Evolutionary conservation across 2,329 filamentous ascomycete genomes (phyloP), one percentile per base, ranked within the genome.

Genomic region (Fusarium humuli): DNA sequence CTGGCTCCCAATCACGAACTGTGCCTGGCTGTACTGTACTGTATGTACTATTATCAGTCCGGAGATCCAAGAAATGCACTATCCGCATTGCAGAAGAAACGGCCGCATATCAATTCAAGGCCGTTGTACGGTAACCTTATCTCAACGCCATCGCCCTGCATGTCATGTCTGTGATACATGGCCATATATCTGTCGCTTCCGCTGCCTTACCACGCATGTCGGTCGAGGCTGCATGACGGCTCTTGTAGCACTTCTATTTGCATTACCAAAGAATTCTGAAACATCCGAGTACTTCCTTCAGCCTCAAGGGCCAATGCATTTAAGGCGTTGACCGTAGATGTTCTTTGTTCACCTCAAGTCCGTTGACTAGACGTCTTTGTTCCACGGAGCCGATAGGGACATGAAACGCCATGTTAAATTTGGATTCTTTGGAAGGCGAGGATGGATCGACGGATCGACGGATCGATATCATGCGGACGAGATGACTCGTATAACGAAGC

Each of bases 1-100:
- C 44, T 14, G 16, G 57, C 59, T 75, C 70, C 72, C 72, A 75
- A 75, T 74, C 72, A 74, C 64, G 48, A 65, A 61, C 48, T 65
- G 55, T 46, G 55, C 56, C 46, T 67, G 52, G 70, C 63, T 49
- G 44, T 61, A 60, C 47, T 53, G 54, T 69, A 67, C 47, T 57
- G 54, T 69, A 65, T 50, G 54, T 65, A 41, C 49, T 41, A 66
- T 63, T 73, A 72, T 73, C 69, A 69, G 70, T 50, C 52, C 59
- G 66, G 61, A 72, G 70, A 73, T 70, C 47, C 56, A 73, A 54
- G 53, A 61, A 63, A 59, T 68, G 59, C 68, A 64, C 65, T 70
- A 75, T 73, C 58, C 54, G 32, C 58, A 70, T 66, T 69, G 59
- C 59, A 64, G 61, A 57, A 65, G 60, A 69, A 61, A 69, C 57